Percentiles rank a stretch among this genome's conserved stretches.
Conservation (phyloP, 1,139 yeast genomes). For the Yamadazyma atlantica region DNA sequence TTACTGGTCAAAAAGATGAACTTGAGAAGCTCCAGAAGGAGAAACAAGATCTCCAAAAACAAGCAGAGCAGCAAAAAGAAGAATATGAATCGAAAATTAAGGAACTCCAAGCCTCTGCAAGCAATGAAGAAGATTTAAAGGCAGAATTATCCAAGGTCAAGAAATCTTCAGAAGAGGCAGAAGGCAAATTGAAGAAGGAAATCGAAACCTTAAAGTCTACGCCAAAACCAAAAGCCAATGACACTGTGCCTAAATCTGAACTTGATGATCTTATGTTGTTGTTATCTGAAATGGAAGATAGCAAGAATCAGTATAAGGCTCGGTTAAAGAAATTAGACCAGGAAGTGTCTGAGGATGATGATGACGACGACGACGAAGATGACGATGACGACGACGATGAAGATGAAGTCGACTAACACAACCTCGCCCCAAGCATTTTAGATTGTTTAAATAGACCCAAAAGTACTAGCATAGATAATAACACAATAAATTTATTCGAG, state of each 20-base stretch:
- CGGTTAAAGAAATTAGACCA: constrained; percentile 50
- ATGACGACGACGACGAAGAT: constrained; percentile 37
- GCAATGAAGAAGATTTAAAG: constrained; percentile 4
- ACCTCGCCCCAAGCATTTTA: too few relatives aligned
- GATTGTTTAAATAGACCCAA: neutral
- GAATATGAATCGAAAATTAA: neutral
- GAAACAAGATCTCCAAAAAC: neutral
- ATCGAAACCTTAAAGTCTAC: constrained; percentile 14
- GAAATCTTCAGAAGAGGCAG: constrained; percentile 4
- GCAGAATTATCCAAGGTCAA: neutral
- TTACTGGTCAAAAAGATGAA: neutral
- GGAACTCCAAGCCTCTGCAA: constrained; percentile 2
- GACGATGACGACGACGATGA: constrained; percentile 25
- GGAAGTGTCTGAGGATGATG: constrained; percentile 49
- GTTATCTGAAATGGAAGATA: constrained; percentile 73
- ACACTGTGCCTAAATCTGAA: constrained; percentile 55
- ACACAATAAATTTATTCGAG: too few relatives aligned
- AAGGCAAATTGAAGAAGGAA: constrained; percentile 9
- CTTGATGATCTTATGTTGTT: constrained; percentile 75
- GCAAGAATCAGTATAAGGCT: constrained; percentile 57
- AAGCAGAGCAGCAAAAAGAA: constrained; percentile 1
- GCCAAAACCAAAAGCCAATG: constrained; percentile 11
- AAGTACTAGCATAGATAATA: neutral
- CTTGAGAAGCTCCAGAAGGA: neutral
- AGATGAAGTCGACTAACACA: constrained; percentile 14